Conservation (phyloP, 345 rosid species). For the Erodium maritimum region DNA sequence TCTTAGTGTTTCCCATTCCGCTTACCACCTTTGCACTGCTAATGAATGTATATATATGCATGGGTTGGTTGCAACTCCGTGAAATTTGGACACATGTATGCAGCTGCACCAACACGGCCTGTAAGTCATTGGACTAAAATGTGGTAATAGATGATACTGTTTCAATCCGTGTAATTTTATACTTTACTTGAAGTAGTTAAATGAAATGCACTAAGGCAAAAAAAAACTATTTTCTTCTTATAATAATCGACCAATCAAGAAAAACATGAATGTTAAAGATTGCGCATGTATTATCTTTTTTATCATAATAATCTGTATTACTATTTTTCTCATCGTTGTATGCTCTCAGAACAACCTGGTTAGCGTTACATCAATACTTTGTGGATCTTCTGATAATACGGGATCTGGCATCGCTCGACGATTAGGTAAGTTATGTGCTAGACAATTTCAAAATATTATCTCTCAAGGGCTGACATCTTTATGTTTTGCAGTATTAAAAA, state of each 20-base stretch:
- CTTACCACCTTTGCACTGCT: conserved; percentile 1
- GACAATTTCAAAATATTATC: neutral
- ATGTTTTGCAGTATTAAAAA: conserved; percentile 52
- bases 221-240: too few relatives aligned
- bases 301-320: neutral
- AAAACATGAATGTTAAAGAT: too few relatives aligned
- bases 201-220: neutral
- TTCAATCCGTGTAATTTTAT: neutral
- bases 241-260: too few relatives aligned
- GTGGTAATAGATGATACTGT: neutral
- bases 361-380: conserved; percentile 61
- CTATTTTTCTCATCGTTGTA: neutral
- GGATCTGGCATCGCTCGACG: conserved; percentile 89
- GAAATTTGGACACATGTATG: conserved; percentile 62
- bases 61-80: conserved; percentile 75
- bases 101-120: conserved; percentile 76
- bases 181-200: neutral
- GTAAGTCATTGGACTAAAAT: conserved; percentile 15
- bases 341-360: conserved; percentile 46
- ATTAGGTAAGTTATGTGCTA: conserved; percentile 31
- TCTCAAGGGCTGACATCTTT: neutral
- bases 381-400: conserved; percentile 75
- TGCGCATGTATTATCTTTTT: neutral
- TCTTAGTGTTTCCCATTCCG: conserved; percentile 1
- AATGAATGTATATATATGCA: conserved; percentile 43